phyloP scores from a whole-genome alignment of 2,329 filamentous ascomycete species.

The Fusarium illudens region DNA sequence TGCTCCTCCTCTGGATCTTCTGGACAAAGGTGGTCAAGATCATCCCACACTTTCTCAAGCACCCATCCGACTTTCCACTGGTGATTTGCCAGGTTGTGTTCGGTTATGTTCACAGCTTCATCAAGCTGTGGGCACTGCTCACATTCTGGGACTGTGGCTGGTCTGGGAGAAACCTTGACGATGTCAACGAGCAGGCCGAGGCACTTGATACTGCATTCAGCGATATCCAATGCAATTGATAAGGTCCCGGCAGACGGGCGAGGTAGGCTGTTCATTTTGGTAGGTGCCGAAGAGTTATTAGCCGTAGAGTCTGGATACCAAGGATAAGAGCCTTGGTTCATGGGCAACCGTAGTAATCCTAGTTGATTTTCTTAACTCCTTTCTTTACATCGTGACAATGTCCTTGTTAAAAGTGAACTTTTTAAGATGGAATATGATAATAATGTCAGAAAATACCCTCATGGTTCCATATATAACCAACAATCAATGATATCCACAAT shows the following conservation, averaged over 20 bases:
- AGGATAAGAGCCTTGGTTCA: not conserved
- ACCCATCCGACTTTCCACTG: conserved; percentile 61
- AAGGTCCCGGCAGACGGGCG: not conserved
- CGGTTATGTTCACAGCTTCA: conserved; percentile 64
- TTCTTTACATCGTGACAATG: not conserved
- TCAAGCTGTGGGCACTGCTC: conserved; percentile 64
- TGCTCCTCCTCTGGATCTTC: conserved; percentile 57
- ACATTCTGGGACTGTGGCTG: conserved; percentile 60
- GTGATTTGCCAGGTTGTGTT: conserved; percentile 62
- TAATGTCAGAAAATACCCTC: too few relatives aligned
- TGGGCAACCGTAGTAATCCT: not conserved
- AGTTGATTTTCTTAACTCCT: not conserved
- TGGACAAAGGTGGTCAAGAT: conserved; percentile 67
- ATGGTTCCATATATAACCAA: too few relatives aligned
- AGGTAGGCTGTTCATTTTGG: not conserved
- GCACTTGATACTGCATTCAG: conserved; percentile 19
- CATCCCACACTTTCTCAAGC: conserved; percentile 57
- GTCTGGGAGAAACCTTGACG: conserved; percentile 44
- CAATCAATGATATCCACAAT: too few relatives aligned
- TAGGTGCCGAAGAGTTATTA: not conserved
- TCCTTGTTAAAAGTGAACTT: too few relatives aligned
- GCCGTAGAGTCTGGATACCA: not conserved
- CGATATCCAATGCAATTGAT: not conserved
- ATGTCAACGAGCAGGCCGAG: conserved; percentile 19
- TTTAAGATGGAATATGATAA: too few relatives aligned